These are phyloP conservation scores for Ceratocystis smalleyi DNA, from an alignment of 2,329 filamentous ascomycete genomes.

Conservation along the genomic window DNA sequence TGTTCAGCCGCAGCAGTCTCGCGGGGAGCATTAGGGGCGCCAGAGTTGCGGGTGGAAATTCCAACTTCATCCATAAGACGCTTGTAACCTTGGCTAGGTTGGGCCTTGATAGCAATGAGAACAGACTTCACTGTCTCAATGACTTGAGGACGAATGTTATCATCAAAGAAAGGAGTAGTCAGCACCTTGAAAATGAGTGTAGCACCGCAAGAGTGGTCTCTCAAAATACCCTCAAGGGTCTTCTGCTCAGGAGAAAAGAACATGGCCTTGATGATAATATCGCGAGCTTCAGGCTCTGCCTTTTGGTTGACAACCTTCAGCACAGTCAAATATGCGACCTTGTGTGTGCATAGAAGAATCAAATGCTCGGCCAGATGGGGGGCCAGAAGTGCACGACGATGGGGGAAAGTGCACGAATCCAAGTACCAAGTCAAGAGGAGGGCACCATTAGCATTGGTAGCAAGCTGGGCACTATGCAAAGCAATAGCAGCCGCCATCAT, in stretches of 20 bases:
- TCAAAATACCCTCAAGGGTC: constrained; percentile 75
- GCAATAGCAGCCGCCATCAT: constrained; percentile 90
- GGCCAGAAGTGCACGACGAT: constrained; percentile 77
- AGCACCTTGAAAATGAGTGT: constrained; percentile 97
- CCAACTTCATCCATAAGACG: constrained; percentile 97
- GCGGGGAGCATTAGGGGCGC: constrained; percentile 27
- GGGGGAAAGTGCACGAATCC: constrained; percentile 91
- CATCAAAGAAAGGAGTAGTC: constrained; percentile 93
- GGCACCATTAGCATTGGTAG: constrained; percentile 90
- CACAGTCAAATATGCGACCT: constrained; percentile 92
- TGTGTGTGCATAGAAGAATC: constrained; percentile 92
- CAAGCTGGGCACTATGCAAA: constrained; percentile 89
- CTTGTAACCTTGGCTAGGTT: constrained; percentile 93
- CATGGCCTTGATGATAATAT: constrained; percentile 74
- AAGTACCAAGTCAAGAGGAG: constrained; percentile 93
- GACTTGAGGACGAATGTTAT: constrained; percentile 72
- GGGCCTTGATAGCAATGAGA: constrained; percentile 75
- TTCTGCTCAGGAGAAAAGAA: constrained; percentile 86
- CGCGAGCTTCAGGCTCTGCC: constrained; percentile 79
- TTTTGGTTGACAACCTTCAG: constrained; percentile 98
- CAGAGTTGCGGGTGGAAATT: constrained; percentile 50
- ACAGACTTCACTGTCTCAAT: constrained; percentile 86
- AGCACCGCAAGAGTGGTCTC: constrained; percentile 79
- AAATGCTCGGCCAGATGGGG: constrained; percentile 84
- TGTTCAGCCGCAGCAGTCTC: constrained; percentile 32